Evolutionary conservation across 2,329 filamentous ascomycete species (phyloP).

Genomic region (Plenodomus tracheiphilus): DNA sequence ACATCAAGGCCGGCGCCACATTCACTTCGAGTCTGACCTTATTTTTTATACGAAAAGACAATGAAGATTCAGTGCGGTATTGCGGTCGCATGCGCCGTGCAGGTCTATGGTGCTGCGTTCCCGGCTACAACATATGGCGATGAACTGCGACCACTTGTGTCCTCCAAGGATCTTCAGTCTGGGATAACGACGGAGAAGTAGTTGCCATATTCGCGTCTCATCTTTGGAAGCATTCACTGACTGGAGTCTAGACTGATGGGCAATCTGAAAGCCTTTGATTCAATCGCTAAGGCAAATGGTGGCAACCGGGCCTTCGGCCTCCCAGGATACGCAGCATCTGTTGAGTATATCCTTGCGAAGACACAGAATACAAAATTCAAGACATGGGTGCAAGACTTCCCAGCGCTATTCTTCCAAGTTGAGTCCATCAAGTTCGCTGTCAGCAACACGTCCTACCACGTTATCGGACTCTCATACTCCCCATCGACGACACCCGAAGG

Average conservation of each 20-base stretch:
- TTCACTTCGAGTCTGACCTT: background rate
- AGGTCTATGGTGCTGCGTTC: conserved; percentile 26
- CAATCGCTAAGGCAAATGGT: conserved; percentile 59
- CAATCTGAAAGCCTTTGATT: conserved; percentile 59
- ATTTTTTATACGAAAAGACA: conserved; percentile 3
- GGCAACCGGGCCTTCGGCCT: conserved; percentile 64
- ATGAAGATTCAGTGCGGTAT: conserved; percentile 35
- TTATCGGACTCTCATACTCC: conserved; percentile 52
- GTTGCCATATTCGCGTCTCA: background rate
- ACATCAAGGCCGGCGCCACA: background rate
- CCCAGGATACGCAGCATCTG: conserved; percentile 61
- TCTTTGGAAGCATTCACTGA: background rate
- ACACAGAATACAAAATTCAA: conserved; percentile 45
- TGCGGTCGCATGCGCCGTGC: conserved; percentile 27
- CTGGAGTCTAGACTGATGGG: conserved; percentile 51
- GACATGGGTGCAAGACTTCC: conserved; percentile 56
- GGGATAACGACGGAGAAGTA: conserved; percentile 47
- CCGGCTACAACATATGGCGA: conserved; percentile 26
- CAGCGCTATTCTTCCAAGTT: conserved; percentile 49
- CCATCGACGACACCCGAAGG: conserved; percentile 53
- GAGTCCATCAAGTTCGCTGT: conserved; percentile 48
- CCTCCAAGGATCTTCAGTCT: conserved; percentile 47
- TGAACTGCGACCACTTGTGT: conserved; percentile 27
- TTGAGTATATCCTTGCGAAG: conserved; percentile 60
- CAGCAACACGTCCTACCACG: conserved; percentile 42